phyloP scores from a whole-genome alignment of 768 basidiomycete species.

The Phlebiopsis flavidoalba region DNA sequence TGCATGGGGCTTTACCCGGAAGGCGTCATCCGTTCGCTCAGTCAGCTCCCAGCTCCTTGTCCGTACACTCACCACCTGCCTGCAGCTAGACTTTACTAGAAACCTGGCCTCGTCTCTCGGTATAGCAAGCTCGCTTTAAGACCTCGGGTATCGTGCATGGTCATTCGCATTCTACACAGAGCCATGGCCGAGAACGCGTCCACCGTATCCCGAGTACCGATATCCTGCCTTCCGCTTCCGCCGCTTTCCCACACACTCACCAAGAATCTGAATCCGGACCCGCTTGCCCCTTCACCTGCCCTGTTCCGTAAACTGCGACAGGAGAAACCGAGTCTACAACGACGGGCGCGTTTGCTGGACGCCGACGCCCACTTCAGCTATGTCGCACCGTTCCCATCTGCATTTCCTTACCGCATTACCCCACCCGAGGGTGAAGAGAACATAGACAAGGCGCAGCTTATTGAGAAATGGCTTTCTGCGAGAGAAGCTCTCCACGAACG shows the following conservation, averaged over 20 bases:
- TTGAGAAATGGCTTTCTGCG: slow-evolving; percentile 72
- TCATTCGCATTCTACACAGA: neutral
- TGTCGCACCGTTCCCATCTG: slow-evolving; percentile 74
- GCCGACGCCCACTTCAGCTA: slow-evolving; percentile 68
- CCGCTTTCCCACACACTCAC: slow-evolving; percentile 35
- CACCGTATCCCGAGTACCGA: slow-evolving; percentile 28
- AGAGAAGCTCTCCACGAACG: slow-evolving; percentile 52
- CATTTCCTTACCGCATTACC: slow-evolving; percentile 78
- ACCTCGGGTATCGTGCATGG: neutral
- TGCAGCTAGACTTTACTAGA: neutral
- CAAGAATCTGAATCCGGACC: slow-evolving; percentile 55
- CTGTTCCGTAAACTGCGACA: slow-evolving; percentile 47
- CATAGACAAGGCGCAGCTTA: slow-evolving; percentile 49
- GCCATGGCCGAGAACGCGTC: slow-evolving; percentile 14
- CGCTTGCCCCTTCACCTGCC: slow-evolving; percentile 44
- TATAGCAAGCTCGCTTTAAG: neutral
- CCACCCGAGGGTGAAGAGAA: slow-evolving; percentile 41
- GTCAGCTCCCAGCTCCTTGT: neutral
- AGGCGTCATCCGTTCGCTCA: neutral
- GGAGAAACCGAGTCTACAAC: slow-evolving; percentile 58
- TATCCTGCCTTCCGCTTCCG: slow-evolving; percentile 53
- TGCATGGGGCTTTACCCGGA: neutral
- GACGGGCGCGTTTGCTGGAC: slow-evolving; percentile 59
- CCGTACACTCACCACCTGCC: neutral
- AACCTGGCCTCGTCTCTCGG: neutral